phyloP scores from a whole-genome alignment of 306 rosid species.

The Sindora glabra region DNA sequence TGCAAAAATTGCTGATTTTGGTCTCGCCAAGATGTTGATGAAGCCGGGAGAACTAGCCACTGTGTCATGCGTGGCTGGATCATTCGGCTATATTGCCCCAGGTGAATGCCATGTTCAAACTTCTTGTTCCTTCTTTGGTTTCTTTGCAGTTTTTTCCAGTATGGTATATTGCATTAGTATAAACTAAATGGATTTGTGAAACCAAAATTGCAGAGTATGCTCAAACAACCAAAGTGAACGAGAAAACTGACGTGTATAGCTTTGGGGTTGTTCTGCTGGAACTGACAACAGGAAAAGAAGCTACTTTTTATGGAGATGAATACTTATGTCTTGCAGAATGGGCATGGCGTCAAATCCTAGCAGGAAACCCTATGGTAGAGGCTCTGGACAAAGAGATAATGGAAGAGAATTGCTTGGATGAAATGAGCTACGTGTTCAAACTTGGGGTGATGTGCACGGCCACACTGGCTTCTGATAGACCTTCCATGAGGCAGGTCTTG shows the following conservation, averaged over 20 bases:
- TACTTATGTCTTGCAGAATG: constrained; percentile 62
- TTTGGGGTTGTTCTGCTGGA: constrained; percentile 74
- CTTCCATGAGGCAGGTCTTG: constrained; percentile 66
- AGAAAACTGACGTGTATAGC: constrained; percentile 73
- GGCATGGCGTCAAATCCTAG: constrained; percentile 39
- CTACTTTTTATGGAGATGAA: constrained; percentile 47
- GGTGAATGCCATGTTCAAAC: constrained; percentile 32
- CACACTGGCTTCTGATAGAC: constrained; percentile 39
- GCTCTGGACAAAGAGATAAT: constrained; percentile 48
- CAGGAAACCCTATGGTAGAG: constrained; percentile 30
- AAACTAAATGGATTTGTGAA: neutral
- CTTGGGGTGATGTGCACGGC: constrained; percentile 61
- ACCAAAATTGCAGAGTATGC: constrained; percentile 48
- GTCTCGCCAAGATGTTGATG: constrained; percentile 61
- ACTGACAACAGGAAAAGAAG: constrained; percentile 60
- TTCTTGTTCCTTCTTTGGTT: no score
- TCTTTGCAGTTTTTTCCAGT: no score
- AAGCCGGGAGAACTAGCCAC: constrained; percentile 65
- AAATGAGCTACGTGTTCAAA: constrained; percentile 50
- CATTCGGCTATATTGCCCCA: constrained; percentile 94
- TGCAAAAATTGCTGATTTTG: constrained; percentile 84
- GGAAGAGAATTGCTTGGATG: constrained; percentile 35
- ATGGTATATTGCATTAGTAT: neutral
- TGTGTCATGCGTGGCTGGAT: constrained; percentile 71
- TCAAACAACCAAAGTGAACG: constrained; percentile 48